phyloP scores from a whole-genome alignment of 257 asterid species.

The Nyctanthes arbortristis region DNA sequence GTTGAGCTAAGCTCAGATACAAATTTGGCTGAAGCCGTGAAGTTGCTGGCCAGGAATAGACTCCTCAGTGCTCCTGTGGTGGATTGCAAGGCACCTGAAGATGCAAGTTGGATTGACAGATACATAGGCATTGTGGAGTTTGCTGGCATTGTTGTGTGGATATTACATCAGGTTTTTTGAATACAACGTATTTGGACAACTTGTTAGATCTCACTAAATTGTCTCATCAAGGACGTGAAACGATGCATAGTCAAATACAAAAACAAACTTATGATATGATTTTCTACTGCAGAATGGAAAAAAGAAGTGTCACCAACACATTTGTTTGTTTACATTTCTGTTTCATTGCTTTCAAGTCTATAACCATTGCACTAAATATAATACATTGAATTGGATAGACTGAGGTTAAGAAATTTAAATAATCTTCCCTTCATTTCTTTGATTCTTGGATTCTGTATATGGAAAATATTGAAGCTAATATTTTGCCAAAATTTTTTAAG shows the following conservation, averaged over 20 bases:
- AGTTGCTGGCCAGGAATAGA: constrained; percentile 66
- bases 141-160: constrained; percentile 98
- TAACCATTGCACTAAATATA: neutral
- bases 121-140: constrained; percentile 91
- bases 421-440: neutral
- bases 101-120: constrained; percentile 96
- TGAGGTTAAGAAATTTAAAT: neutral
- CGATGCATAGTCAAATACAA: neutral
- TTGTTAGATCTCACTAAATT: constrained; percentile 14
- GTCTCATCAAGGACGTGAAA: neutral
- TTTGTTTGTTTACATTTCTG: neutral
- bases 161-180: constrained; percentile 76
- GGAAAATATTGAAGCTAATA: too few species aligned
- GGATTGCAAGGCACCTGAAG: constrained; percentile 87
- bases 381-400: neutral
- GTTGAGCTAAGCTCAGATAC: constrained; percentile 92
- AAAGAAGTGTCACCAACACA: neutral
- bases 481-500: too few species aligned
- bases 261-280: neutral
- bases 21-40: constrained; percentile 83
- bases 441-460: neutral
- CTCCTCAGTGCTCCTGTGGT: constrained; percentile 88
- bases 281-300: neutral
- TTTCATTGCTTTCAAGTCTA: neutral
- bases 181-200: neutral